Evolutionary conservation across 2,329 filamentous ascomycete genomes (phyloP), one percentile per base, ranked within the genome.

Genomic region (Pseudocercospora fijiensis): DNA sequence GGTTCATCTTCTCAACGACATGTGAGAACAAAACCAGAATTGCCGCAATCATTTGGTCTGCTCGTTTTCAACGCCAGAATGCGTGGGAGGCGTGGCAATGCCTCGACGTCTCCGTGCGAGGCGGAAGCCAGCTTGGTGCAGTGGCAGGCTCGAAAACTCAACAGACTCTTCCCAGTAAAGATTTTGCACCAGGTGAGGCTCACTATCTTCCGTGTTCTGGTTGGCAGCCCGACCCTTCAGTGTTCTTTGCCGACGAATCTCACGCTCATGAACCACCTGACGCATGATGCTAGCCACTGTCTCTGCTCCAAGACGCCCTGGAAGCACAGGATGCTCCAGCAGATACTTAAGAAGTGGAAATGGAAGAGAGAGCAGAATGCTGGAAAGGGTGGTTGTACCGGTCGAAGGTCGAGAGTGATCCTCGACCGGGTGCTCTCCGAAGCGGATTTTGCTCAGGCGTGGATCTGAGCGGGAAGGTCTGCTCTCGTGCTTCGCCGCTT

Each of bases 331-430:
- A 57, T 86, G 86, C 69, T 90, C 88, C 33, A 92, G 80, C 1
- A 91, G 77, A 64, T 83, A 82, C 75, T 89, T 88, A 24, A 93
- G 79, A 27, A 88, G 79, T 13, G 83, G 79, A 68, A 90, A 90
- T 0, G 90, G 90, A 5, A 92, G 78, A 45, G 90, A 90, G 58
- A 91, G 78, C 1, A 93, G 79, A 22, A 91, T 79, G 27, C 84
- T 86, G 0, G 90, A 92, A 4, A 92, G 77, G 0, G 83, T 76
- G 0, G 80, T 79, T 24, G 82, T 81, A 28, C 81, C 67, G 4
- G 65, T 60, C 3, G 70, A 70, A 20, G 74, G 76, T 10, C 76
- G 71, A 43, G 76, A 74, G 28, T 73, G 70, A 10, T 81, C 77
- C 33, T 82, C 76, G 26, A 78, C 78, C 2, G 85, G 79, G 20